phyloP scores from a whole-genome alignment of 352 stramenopile genomes.

The Globisporangium viniferum region DNA sequence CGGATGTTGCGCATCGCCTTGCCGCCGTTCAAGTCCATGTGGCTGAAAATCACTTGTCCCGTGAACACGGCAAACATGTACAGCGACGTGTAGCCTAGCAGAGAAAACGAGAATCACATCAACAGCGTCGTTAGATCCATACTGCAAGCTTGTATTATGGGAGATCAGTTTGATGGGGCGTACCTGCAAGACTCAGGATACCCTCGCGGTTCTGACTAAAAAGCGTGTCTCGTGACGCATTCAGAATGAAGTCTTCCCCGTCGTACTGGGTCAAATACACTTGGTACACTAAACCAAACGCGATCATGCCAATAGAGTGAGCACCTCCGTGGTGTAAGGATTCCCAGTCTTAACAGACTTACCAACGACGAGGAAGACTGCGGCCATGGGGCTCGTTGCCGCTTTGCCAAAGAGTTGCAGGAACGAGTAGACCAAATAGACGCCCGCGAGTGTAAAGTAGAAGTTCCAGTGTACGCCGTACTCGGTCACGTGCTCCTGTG shows the following conservation, averaged over 20 bases:
- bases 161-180: neutral
- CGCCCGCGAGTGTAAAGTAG: constrained; percentile 95
- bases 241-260: constrained; percentile 76
- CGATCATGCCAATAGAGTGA: neutral
- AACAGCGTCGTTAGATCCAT: neutral
- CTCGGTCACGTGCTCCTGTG: constrained; percentile 94
- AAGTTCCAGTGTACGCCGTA: constrained; percentile 99
- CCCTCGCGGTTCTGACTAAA: constrained; percentile 95
- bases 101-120: neutral
- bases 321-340: neutral
- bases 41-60: constrained; percentile 63
- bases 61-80: constrained; percentile 77
- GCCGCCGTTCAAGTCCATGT: constrained; percentile 53
- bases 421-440: constrained; percentile 70
- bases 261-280: constrained; percentile 71
- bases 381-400: constrained; percentile 38
- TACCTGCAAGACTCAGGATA: constrained; percentile 88
- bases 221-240: constrained; percentile 66
- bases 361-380: constrained; percentile 44
- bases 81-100: constrained; percentile 88
- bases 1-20: constrained; percentile 64
- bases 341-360: neutral
- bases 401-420: constrained; percentile 51
- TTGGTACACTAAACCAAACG: constrained; percentile 56
- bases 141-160: neutral